These are phyloP conservation scores for Tanacetum coccineum DNA, from an alignment of 129 eudicot species.

Conservation along the genomic window DNA sequence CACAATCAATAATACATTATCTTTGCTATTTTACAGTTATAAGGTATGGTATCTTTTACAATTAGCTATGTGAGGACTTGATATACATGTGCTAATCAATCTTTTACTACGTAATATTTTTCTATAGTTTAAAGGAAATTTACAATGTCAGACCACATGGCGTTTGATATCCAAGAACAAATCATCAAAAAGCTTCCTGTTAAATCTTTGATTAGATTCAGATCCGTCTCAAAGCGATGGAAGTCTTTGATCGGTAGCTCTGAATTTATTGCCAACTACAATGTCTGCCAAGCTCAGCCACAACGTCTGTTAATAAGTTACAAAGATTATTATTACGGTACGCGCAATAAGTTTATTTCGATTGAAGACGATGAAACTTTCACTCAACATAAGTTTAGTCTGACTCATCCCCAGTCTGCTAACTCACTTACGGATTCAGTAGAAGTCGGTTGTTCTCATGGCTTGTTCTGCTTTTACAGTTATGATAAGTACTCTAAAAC, in stretches of 20 bases:
- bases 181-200: slow-evolving; percentile 6
- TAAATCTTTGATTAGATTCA: not conserved
- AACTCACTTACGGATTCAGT: not conserved
- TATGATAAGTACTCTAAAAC: not conserved
- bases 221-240: slow-evolving; percentile 10
- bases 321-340: not conserved
- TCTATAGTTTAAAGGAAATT: too few species aligned
- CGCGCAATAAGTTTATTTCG: not conserved
- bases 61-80: too few species aligned
- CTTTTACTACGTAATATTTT: too few species aligned
- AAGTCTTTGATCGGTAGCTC: slow-evolving; percentile 9
- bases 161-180: not conserved
- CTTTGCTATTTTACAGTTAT: too few species aligned
- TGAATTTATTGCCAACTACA: not conserved
- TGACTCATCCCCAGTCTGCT: not conserved
- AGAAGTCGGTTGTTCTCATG: not conserved
- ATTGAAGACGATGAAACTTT: not conserved
- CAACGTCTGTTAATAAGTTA: not conserved
- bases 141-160: not conserved
- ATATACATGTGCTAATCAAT: too few species aligned
- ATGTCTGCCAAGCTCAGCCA: not conserved
- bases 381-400: not conserved
- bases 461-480: not conserved
- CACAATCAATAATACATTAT: too few species aligned
- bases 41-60: too few species aligned